Percentiles rank a stretch among this genome's conserved stretches.
phyloP scores from a whole-genome alignment of 306 rosid genomes.

The Inga laurina region DNA sequence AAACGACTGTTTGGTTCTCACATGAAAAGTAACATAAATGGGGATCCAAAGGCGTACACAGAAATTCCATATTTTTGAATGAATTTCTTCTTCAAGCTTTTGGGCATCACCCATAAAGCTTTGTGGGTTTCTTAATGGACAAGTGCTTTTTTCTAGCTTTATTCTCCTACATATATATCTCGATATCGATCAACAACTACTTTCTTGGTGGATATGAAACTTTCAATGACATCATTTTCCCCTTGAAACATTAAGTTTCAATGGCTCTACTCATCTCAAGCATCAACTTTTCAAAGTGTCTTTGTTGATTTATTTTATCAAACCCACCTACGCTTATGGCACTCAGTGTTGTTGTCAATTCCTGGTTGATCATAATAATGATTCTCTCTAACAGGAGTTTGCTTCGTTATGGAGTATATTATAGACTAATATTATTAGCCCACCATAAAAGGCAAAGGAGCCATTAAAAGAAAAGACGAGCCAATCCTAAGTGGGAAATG shows the following conservation, averaged over 20 bases:
- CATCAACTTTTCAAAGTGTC: slow-evolving; percentile 48
- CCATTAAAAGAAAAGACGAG: slow-evolving; percentile 5
- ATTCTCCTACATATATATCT: slow-evolving; percentile 36
- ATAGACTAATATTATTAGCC: slow-evolving; percentile 32
- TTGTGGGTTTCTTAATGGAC: slow-evolving; percentile 48
- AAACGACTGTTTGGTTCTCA: slow-evolving; percentile 33
- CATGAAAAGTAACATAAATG: slow-evolving; percentile 6
- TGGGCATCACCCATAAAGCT: slow-evolving; percentile 29
- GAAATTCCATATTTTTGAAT: slow-evolving; percentile 45
- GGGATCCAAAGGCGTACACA: slow-evolving; percentile 34
- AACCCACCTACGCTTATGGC: slow-evolving; percentile 51
- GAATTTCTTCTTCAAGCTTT: slow-evolving; percentile 33
- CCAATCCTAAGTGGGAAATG: slow-evolving; percentile 36
- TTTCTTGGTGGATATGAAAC: slow-evolving; percentile 59
- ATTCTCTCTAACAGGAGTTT: slow-evolving; percentile 43
- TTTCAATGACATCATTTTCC: slow-evolving; percentile 47
- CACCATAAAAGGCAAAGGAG: slow-evolving; percentile 14
- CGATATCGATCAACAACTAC: slow-evolving; percentile 34
- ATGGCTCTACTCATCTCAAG: slow-evolving; percentile 60
- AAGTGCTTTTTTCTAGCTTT: slow-evolving; percentile 50
- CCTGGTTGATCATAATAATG: slow-evolving; percentile 43
- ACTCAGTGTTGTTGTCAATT: slow-evolving; percentile 32
- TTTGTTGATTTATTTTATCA: slow-evolving; percentile 44
- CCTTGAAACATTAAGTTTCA: slow-evolving; percentile 58
- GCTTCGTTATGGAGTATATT: slow-evolving; percentile 31